Evolutionary conservation across 2,329 filamentous ascomycete genomes (phyloP).

Genomic region (Talaromyces sp.): DNA sequence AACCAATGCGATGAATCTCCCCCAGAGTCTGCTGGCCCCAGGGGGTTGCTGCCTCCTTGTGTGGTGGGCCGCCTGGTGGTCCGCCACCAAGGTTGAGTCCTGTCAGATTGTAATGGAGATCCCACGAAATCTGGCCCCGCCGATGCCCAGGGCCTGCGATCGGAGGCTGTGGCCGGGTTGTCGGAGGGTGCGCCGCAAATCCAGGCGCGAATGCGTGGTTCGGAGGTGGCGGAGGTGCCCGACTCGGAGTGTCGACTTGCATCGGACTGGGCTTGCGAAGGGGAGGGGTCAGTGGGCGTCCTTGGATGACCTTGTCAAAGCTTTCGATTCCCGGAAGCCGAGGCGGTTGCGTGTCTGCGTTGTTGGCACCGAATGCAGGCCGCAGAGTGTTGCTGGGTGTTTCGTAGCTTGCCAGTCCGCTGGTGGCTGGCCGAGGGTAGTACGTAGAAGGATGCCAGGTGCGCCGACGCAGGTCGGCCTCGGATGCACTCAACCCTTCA

Average conservation of each 20-base stretch:
- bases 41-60: constrained; percentile 28
- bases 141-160: constrained; percentile 41
- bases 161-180: constrained; percentile 33
- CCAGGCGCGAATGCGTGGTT: constrained; percentile 26
- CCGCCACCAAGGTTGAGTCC: constrained; percentile 38
- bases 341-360: constrained; percentile 53
- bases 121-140: constrained; percentile 44
- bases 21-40: constrained; percentile 42
- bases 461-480: constrained; percentile 73
- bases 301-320: constrained; percentile 69
- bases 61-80: constrained; percentile 12
- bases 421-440: constrained; percentile 61
- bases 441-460: constrained; percentile 80
- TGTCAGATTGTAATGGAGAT: constrained; percentile 40
- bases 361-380: constrained; percentile 49
- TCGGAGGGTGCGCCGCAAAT: constrained; percentile 27
- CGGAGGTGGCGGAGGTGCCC: constrained; percentile 26
- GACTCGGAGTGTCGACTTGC: constrained; percentile 60
- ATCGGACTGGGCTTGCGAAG: constrained; percentile 68
- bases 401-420: constrained; percentile 69
- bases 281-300: constrained; percentile 57
- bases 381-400: constrained; percentile 54
- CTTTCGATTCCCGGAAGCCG: constrained; percentile 87
- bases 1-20: constrained; percentile 34
- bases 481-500: constrained; percentile 40